These are phyloP conservation scores for Lichtheimia hyalospora DNA, from an alignment of 371 early-diverging fungal genomes.

Conservation along the genomic window DNA sequence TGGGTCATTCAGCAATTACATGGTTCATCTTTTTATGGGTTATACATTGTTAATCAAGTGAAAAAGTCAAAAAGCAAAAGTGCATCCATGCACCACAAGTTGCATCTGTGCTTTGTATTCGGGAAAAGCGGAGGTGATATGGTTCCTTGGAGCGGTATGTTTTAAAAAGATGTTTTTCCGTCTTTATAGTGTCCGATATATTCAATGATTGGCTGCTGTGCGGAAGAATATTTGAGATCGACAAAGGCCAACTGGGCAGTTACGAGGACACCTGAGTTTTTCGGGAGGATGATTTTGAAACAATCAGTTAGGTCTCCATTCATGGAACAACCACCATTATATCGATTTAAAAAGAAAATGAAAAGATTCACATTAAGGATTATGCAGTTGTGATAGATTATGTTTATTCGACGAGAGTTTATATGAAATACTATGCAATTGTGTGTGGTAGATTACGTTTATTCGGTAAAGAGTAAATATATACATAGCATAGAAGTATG, in stretches of 20 bases:
- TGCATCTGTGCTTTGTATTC: too few relatives aligned
- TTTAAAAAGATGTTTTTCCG: conserved; percentile 2
- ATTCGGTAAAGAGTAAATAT: too few relatives aligned
- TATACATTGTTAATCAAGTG: too few relatives aligned
- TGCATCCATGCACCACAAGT: too few relatives aligned
- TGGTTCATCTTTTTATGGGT: too few relatives aligned
- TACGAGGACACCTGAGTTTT: conserved; percentile 14
- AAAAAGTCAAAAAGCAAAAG: too few relatives aligned
- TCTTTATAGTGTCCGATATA: background rate
- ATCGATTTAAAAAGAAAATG: background rate
- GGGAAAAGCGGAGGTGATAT: background rate
- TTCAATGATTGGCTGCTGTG: background rate
- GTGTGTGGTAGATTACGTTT: background rate
- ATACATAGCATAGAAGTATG: background rate
- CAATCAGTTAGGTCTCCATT: conserved; percentile 13
- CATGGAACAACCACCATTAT: background rate
- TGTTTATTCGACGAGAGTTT: too few relatives aligned
- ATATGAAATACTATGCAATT: background rate
- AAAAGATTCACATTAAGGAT: background rate
- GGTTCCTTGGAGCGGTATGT: background rate
- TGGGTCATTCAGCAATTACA: too few relatives aligned
- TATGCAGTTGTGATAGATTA: background rate
- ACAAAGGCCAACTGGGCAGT: conserved; percentile 14
- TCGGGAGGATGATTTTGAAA: conserved; percentile 11
- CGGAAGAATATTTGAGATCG: background rate